These are phyloP conservation scores for Penicillium nordicum DNA, from an alignment of 2,329 filamentous ascomycete species.

Conservation along the genomic window DNA sequence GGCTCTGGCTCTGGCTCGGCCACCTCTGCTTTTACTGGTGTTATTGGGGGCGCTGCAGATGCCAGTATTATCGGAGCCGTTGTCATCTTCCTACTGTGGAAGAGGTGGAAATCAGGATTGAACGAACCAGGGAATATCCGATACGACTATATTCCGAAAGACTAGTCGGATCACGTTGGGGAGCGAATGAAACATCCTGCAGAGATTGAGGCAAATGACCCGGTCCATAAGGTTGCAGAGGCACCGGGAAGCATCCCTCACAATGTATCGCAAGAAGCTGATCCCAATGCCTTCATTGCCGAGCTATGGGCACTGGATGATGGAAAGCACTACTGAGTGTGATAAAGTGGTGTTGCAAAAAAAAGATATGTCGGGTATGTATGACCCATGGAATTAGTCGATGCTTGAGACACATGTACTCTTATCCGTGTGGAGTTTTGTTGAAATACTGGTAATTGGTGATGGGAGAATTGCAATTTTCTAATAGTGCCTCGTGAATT, in stretches of 20 bases:
- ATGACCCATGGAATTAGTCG: neutral
- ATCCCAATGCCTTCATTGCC: neutral
- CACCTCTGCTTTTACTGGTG: neutral
- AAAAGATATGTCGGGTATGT: neutral
- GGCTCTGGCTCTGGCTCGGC: neutral
- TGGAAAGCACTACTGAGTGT: neutral
- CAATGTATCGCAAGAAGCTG: neutral
- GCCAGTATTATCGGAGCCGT: neutral
- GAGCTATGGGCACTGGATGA: neutral
- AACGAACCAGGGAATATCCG: no score
- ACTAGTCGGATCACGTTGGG: no score
- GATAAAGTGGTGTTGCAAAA: neutral
- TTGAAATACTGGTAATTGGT: neutral
- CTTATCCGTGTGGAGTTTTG: neutral
- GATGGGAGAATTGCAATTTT: neutral
- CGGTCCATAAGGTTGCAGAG: no score
- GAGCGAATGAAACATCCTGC: no score
- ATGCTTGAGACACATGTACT: neutral
- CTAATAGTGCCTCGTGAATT: neutral
- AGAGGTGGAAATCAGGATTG: no score
- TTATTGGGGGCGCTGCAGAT: neutral
- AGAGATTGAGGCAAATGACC: no score
- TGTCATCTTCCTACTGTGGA: no score
- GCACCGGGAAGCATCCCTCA: no score
- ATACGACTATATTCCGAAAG: no score